These are phyloP conservation scores for Amanita molliuscula DNA, from an alignment of 768 basidiomycete genomes.

Conservation along the genomic window DNA sequence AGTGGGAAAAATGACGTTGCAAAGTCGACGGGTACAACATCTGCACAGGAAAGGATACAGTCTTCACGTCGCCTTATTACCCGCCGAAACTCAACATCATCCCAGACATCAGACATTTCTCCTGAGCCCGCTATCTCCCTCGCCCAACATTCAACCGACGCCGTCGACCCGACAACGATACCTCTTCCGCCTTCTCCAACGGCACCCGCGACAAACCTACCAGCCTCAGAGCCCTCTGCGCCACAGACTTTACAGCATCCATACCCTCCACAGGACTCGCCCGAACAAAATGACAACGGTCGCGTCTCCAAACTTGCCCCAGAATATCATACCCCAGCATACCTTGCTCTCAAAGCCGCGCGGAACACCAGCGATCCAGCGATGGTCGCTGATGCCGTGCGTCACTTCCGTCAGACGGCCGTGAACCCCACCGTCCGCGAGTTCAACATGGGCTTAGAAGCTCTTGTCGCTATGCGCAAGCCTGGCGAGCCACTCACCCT, in stretches of 20 bases:
- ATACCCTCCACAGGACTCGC: constrained; percentile 2
- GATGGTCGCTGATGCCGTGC: constrained; percentile 24
- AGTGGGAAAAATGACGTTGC: constrained; percentile 11
- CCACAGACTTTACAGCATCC: constrained; percentile 11
- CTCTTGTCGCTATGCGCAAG: constrained; percentile 34
- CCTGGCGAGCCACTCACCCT: constrained; percentile 43
- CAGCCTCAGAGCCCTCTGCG: constrained; percentile 13
- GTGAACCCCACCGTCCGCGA: constrained; percentile 31
- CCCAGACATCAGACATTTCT: constrained; percentile 2
- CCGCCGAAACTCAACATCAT: constrained; percentile 39
- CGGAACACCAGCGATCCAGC: constrained; percentile 15
- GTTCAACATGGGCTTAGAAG: constrained; percentile 55
- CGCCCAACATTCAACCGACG: constrained; percentile 9
- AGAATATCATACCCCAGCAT: constrained; percentile 9
- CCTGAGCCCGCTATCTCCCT: neutral
- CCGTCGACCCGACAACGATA: constrained; percentile 5
- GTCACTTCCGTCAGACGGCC: constrained; percentile 19
- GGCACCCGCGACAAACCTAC: neutral
- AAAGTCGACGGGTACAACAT: constrained; percentile 9
- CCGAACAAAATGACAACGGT: neutral
- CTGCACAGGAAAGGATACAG: neutral
- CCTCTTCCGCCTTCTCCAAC: constrained; percentile 9
- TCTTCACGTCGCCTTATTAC: constrained; percentile 23
- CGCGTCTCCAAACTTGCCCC: neutral
- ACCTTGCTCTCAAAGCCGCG: constrained; percentile 17